Evolutionary conservation across 1,284 basidiomycete species (phyloP).

Genomic region (Sporisorium scitamineum): DNA sequence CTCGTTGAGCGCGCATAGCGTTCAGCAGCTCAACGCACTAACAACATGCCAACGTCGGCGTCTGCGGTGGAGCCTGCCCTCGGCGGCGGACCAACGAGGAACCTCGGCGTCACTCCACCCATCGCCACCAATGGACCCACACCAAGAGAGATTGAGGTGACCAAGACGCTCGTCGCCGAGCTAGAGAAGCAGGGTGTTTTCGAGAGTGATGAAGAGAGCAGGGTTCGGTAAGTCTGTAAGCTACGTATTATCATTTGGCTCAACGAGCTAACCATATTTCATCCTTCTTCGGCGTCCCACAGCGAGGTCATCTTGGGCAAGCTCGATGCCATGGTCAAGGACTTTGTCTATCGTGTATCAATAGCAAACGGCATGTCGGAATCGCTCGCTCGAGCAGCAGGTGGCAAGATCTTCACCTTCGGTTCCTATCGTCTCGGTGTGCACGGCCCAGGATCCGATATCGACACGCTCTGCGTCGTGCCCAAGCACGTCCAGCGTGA

Average conservation of each 20-base stretch:
- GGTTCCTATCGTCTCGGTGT: slow-evolving; percentile 87
- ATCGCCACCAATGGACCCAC: slow-evolving; percentile 75
- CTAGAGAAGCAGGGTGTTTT: slow-evolving; percentile 87
- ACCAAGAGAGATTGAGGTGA: slow-evolving; percentile 72
- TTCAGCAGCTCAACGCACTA: not conserved
- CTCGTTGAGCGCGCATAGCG: slow-evolving; percentile 8
- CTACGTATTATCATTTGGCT: not conserved
- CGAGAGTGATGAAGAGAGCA: slow-evolving; percentile 88
- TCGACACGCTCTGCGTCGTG: slow-evolving; percentile 98
- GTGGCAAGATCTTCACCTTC: slow-evolving; percentile 99
- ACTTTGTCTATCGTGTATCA: slow-evolving; percentile 89
- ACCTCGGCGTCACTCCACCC: slow-evolving; percentile 80
- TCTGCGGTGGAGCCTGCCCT: slow-evolving; percentile 51
- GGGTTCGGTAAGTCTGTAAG: slow-evolving; percentile 79
- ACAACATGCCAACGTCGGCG: slow-evolving; percentile 44
- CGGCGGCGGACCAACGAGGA: slow-evolving; percentile 46
- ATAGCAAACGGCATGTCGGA: slow-evolving; percentile 85
- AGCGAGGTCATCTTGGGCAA: slow-evolving; percentile 94
- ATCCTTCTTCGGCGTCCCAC: not conserved
- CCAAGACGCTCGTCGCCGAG: slow-evolving; percentile 86
- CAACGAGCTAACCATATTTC: not conserved
- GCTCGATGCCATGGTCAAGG: slow-evolving; percentile 88
- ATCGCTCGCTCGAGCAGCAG: slow-evolving; percentile 83
- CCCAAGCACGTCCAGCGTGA: slow-evolving; percentile 94
- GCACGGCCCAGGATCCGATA: slow-evolving; percentile 95